phyloP scores from a whole-genome alignment of 1,284 basidiomycete species.

The Crepidotus sp. region DNA sequence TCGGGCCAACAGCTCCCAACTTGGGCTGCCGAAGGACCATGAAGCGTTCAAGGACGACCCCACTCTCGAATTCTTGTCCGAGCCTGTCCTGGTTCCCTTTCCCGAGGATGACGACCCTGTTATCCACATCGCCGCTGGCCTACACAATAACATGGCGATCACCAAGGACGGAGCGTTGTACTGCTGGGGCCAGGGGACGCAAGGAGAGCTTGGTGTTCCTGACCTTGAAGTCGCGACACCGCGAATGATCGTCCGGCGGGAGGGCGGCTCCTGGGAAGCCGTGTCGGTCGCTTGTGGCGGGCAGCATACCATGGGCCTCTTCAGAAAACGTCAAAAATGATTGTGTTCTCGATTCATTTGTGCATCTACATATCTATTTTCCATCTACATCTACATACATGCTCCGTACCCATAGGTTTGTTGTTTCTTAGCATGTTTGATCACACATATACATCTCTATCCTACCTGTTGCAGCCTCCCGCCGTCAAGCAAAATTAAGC shows the following conservation, averaged over 20 bases:
- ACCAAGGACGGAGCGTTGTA: constrained; percentile 73
- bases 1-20: constrained; percentile 68
- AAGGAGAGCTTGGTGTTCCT: constrained; percentile 59
- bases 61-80: constrained; percentile 48
- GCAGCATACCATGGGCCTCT: constrained; percentile 62
- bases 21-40: constrained; percentile 64
- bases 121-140: constrained; percentile 67
- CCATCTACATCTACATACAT: background rate
- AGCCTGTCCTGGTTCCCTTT: constrained; percentile 61
- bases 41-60: constrained; percentile 42
- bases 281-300: constrained; percentile 57
- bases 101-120: constrained; percentile 66
- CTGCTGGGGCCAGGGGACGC: constrained; percentile 79
- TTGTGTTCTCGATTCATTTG: background rate
- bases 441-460: background rate
- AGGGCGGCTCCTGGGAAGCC: constrained; percentile 59
- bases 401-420: constrained; percentile 18
- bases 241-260: constrained; percentile 54
- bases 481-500: background rate
- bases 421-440: constrained; percentile 1
- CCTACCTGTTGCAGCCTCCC: background rate
- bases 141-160: constrained; percentile 78
- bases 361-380: constrained; percentile 12
- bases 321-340: constrained; percentile 43
- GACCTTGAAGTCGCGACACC: constrained; percentile 53